Evolutionary conservation across 768 basidiomycete species (phyloP), one percentile per base, ranked within the genome.

Genomic region (Tylopilus rubrobrunneus): DNA sequence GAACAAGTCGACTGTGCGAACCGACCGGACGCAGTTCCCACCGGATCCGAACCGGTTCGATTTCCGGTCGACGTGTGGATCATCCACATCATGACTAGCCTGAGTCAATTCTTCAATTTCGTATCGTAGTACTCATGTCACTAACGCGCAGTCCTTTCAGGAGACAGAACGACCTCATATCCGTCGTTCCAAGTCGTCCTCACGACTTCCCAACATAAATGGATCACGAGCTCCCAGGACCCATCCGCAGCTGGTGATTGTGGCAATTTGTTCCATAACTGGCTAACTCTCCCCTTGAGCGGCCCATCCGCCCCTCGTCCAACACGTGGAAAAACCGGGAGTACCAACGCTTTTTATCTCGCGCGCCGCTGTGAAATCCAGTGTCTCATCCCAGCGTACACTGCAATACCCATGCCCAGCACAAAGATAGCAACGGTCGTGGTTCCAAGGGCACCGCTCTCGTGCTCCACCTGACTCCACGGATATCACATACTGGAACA

Each of bases 391-490:
- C 70, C 58, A 1, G 73, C 61, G 52, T 81, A 86, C 4, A 65
- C 62, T 1, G 78, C 63, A 33, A 71, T 66, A 1, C 78, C 76
- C 7, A 70, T 31, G 0, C 77, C 70, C 14, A 82, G 43, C 3
- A 77, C 56, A 7, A 76, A 60, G 6, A 79, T 55, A 15, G 64
- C 62, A 10, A 86, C 70, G 0, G 72, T 67, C 60, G 71, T 80
- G 28, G 78, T 65, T n/a, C 81, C 78, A 2, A 87, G 67, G 0
- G 81, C 74, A 0, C 87, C 86, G 0, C 81, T 80, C 67, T 90
- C 87, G 44, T 87, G 79, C 59, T 90, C 88, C n/a, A 87, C 79
- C 88, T 90, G 31, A 33, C 11, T 8, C 14, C 44, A 48, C 19
- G 31, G 51, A 10, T 25, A 48, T 65, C 34, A 47, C 28, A 36